Base-by-base conservation (phyloP, 2,329 filamentous ascomycete genomes). In the Hirsutella thompsonii region DNA sequence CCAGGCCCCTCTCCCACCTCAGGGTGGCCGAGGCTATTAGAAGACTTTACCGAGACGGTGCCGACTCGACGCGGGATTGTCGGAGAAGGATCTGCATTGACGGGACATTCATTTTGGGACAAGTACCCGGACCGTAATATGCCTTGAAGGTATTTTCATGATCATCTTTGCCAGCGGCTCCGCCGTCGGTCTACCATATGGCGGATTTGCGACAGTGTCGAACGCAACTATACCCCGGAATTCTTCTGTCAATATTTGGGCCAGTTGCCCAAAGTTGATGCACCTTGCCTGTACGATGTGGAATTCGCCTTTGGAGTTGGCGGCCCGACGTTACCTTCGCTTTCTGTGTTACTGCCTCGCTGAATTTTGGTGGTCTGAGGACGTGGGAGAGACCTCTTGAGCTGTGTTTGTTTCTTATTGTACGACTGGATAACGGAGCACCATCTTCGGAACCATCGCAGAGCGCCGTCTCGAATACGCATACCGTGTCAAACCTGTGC, bases 11-110 rank as follows among this genome's bases (percentile, higher is more conserved):
- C 50, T 44, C 20, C 49, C 48, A 29, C 48, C 39, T 8, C 48
- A 48, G 35, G 51, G 50, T 21, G 49, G 49, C 10, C 41, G 47
- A 37, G 45, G 49, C 36, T 53, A 53, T 30, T 53, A 48, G 42
- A 37, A n/a, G 37, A 36, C 26, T 16, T n/a, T 21, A 20, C 20
- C 10, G 13, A 32, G 11, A 33, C 36, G 18, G 34, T 32, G 30
- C 38, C 23, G 21, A 23, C 38, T 28, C 38, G 38, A 28, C 32
- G 26, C 20, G 16, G 33, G 30, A 30, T 20, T 26, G 9, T 36
- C 16, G 30, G 26, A 18, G 29, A 19, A 33, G 32, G 16, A 33
- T 33, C 32, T 33, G 32, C 32, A 16, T 33, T 14, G n/a, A 33
- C 29, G 38, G 38, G 10, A 32, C 11, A 23, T n/a, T 18, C 32